phyloP scores from a whole-genome alignment of 192 early-diverging fungal genomes.

The Spizellomyces punctatus region DNA sequence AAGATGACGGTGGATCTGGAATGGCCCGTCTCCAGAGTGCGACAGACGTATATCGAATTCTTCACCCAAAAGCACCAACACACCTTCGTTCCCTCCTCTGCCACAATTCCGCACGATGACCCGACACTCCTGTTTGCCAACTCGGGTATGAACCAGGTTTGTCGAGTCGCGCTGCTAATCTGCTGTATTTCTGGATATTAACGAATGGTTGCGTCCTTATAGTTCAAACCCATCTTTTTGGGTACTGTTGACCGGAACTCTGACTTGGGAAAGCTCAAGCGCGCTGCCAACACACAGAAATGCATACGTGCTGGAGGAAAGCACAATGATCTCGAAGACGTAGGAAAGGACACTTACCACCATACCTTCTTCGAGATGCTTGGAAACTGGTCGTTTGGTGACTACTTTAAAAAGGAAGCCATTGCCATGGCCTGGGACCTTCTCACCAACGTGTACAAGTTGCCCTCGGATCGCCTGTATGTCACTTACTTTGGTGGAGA shows the following conservation, averaged over 20 bases:
- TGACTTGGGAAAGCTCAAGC: conserved; percentile 83
- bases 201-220: background rate
- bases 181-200: too few relatives aligned
- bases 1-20: conserved; percentile 11
- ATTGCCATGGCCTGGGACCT: conserved; percentile 90
- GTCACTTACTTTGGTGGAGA: conserved; percentile 97
- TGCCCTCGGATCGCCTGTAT: conserved; percentile 89
- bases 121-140: conserved; percentile 96
- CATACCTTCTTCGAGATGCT: conserved; percentile 99
- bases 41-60: conserved; percentile 86
- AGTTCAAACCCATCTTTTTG: conserved; percentile 97
- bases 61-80: conserved; percentile 75
- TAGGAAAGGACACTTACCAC: conserved; percentile 97
- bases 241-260: conserved; percentile 94
- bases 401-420: conserved; percentile 98
- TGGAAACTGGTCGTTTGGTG: conserved; percentile 99
- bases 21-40: conserved; percentile 82
- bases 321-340: conserved; percentile 99
- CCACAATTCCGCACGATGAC: conserved; percentile 93
- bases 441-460: conserved; percentile 79
- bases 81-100: conserved; percentile 80
- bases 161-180: background rate
- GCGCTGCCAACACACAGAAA: conserved; percentile 97
- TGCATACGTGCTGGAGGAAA: conserved; percentile 99
- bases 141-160: conserved; percentile 94